These are phyloP conservation scores for Saxophila tyrrhenica DNA, from an alignment of 495 filamentous ascomycete genomes.

Conservation along the genomic window DNA sequence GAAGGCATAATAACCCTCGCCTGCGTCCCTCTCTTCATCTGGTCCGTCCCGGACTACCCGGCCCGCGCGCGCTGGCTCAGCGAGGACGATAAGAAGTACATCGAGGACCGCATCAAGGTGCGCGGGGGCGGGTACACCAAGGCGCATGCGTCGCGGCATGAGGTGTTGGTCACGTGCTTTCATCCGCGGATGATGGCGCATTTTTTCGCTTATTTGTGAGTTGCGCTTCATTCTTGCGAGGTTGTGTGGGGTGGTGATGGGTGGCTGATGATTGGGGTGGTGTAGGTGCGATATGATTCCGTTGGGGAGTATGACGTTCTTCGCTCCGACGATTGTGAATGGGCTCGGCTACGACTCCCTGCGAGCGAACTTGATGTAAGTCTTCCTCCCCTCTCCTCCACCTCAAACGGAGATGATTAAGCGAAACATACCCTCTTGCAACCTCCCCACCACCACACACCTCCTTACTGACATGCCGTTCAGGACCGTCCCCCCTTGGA, in stretches of 20 bases:
- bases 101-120: conserved; percentile 4
- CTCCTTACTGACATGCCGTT: too few relatives aligned
- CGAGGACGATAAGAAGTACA: conserved; percentile 46
- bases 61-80: conserved; percentile 59
- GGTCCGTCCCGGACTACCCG: conserved; percentile 60
- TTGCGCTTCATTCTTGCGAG: background rate
- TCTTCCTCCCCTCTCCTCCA: too few relatives aligned
- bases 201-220: conserved; percentile 12
- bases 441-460: too few relatives aligned
- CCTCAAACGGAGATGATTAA: too few relatives aligned
- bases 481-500: conserved; percentile 23
- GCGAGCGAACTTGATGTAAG: conserved; percentile 32
- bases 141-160: conserved; percentile 7
- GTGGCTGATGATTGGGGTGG: background rate
- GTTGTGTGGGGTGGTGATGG: background rate
- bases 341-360: conserved; percentile 36
- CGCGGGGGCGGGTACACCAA: conserved; percentile 15
- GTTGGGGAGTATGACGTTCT: conserved; percentile 36
- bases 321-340: conserved; percentile 41
- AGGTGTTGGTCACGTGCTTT: conserved; percentile 11
- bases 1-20: conserved; percentile 64
- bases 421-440: too few relatives aligned
- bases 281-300: conserved; percentile 1
- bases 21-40: conserved; percentile 54
- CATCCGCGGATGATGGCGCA: conserved; percentile 13